Conservation (phyloP, 495 filamentous ascomycete genomes). For the Penicillium pancosmium region DNA sequence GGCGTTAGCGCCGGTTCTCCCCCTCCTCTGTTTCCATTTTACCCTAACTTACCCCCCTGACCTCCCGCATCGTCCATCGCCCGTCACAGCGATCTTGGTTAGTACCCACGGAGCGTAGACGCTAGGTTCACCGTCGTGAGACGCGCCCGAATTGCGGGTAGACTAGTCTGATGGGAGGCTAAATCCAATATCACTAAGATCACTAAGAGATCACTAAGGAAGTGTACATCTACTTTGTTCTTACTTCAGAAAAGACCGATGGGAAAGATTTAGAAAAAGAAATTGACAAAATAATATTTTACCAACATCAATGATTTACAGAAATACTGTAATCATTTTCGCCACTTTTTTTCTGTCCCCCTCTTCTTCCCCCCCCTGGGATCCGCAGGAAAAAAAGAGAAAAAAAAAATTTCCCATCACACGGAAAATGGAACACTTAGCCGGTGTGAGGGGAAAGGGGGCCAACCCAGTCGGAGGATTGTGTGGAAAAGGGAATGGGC, state of each 20-base stretch:
- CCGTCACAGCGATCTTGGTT: constrained; percentile 36
- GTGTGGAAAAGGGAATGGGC: constrained; percentile 27
- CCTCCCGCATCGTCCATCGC: constrained; percentile 25
- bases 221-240: constrained; percentile 13
- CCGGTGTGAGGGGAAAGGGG: constrained; percentile 31
- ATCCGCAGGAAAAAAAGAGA: constrained; percentile 14
- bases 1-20: constrained; percentile 4
- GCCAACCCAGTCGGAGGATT: constrained; percentile 31
- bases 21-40: constrained; percentile 11
- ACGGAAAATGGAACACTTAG: constrained; percentile 25
- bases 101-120: constrained; percentile 40
- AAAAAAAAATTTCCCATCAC: constrained; percentile 19
- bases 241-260: not conserved
- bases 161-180: constrained; percentile 45
- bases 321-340: not conserved
- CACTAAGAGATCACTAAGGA: constrained; percentile 11
- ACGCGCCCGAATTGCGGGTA: constrained; percentile 45
- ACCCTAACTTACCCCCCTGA: constrained; percentile 14
- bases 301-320: not conserved
- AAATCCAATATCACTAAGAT: constrained; percentile 31
- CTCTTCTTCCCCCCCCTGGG: not conserved
- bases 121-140: constrained; percentile 43
- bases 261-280: not conserved
- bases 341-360: not conserved
- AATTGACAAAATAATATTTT: not conserved